Base-by-base conservation (phyloP, 805 yeast genomes). In the Ogataea nonfermentans region DNA sequence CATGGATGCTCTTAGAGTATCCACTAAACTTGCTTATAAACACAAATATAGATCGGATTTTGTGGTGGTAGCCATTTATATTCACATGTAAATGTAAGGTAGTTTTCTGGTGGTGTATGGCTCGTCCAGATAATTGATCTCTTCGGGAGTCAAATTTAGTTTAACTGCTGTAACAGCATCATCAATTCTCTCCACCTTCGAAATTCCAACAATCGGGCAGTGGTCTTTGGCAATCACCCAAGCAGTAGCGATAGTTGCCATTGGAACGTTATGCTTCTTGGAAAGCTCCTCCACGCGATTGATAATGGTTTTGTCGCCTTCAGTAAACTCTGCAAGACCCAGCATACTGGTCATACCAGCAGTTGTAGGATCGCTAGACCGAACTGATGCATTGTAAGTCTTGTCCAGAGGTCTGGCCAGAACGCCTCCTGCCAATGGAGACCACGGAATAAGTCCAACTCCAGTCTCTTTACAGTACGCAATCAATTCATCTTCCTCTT, bases 401-500 rank as follows among this genome's bases (percentile, higher is more conserved):
- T 31, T 34, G n/a, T 33, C 46, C 16, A 30, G 29, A 9, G 84
- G 79, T 44, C 81, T 66, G 1, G 82, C 67, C 32, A 79, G 60
- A 1, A 72, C 22, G 6, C 85, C 84, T 40, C 76, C 60, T 4
- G 41, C 28, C 26, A 37, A 15, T 10, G 86, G 84, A 7, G 80
- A 73, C 75, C 76, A 80, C 6, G 84, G 84, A 37, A 76, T 66
- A 24, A 78, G 42, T 1, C 79, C 81, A 20, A 80, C 74, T 9
- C 74, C 74, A 6, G 71, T 70, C 31, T 61, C 64, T 22, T 73
- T 61, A 44, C 81, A 75, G 57, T 63, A 80, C 15, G 74, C 76
- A 42, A 68, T 72, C 70, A 78, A 61, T 51, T 80, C 85, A n/a
- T 79, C 62, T 55, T 80, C 86, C 40, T 79, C 84, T 53, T 79